Evolutionary conservation across 768 basidiomycete genomes (phyloP), one percentile per base, ranked within the genome.

Genomic region (Royoungia palumana): DNA sequence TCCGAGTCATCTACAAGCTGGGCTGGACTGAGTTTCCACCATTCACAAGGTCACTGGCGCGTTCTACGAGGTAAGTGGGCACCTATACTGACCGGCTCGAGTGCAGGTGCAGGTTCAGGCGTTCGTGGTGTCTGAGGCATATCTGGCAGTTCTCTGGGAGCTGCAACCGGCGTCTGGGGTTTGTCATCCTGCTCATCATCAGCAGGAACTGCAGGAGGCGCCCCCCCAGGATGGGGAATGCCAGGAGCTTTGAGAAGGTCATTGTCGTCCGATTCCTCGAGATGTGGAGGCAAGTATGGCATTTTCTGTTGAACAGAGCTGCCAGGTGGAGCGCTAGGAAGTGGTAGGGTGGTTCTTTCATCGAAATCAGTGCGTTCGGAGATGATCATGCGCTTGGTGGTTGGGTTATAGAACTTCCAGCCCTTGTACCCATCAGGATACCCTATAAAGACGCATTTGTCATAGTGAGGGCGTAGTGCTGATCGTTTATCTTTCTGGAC

Each of bases 281-380:
- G n/a, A n/a, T n/a, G n/a, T n/a, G n/a, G n/a, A n/a, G n/a, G n/a
- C n/a, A n/a, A n/a, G n/a, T n/a, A n/a, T n/a, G n/a, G n/a, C n/a
- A n/a, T n/a, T n/a, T n/a, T n/a, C n/a, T n/a, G n/a, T n/a, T n/a
- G n/a, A n/a, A n/a, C n/a, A n/a, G n/a, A n/a, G n/a, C n/a, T n/a
- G n/a, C n/a, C n/a, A n/a, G n/a, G n/a, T n/a, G n/a, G n/a, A n/a
- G n/a, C n/a, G n/a, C n/a, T n/a, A n/a, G n/a, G n/a, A n/a, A n/a
- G n/a, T n/a, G 24, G 8, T 8, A 25, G 6, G 39, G 24, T 12
- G 8, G 28, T 2, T 34, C 58, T 24, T 40, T 72, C 70, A 56
- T 73, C 67, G 53, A 72, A 72, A 12, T 65, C 59, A 38, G 68
- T 70, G 25, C 51, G 38, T 27, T 58, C 51, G 20, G 59, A 62